Percentiles rank a stretch among this genome's conserved stretches.
Conservation (phyloP, 176 grass and related monocot genomes). For the Oryza longistaminata region DNA sequence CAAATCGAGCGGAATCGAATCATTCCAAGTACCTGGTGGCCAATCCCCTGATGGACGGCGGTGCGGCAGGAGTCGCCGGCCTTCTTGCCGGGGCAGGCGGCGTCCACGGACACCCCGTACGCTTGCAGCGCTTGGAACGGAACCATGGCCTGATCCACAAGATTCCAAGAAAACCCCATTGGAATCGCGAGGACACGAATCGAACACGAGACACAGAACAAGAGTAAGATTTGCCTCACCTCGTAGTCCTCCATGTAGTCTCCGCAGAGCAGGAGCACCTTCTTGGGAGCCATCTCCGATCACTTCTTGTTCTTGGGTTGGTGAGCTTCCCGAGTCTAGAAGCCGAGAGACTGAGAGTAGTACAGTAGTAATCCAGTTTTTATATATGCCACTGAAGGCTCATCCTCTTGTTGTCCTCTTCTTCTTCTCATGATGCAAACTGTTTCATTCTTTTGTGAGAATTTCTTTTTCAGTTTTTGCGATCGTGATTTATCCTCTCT, state of each 20-base stretch:
- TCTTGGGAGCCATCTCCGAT: constrained; percentile 64
- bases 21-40: constrained; percentile 61
- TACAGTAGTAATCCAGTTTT: background rate
- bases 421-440: background rate
- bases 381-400: constrained; percentile 37
- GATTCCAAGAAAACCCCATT: background rate
- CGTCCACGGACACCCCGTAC: constrained; percentile 75
- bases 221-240: constrained; percentile 27
- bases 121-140: constrained; percentile 96
- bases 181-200: background rate
- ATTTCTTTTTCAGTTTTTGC: background rate
- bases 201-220: background rate
- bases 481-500: background rate
- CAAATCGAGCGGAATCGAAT: background rate
- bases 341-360: background rate
- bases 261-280: constrained; percentile 83
- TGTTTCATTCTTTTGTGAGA: background rate
- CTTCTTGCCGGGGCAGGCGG: constrained; percentile 90
- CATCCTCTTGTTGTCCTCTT: constrained; percentile 28
- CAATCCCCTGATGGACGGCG: constrained; percentile 55
- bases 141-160: constrained; percentile 79
- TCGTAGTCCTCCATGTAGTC: constrained; percentile 96
- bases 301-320: background rate
- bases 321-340: background rate
- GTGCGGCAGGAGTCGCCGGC: constrained; percentile 84